Conservation (phyloP, 2,329 filamentous ascomycete genomes). For the Aspergillus chevalieri region DNA sequence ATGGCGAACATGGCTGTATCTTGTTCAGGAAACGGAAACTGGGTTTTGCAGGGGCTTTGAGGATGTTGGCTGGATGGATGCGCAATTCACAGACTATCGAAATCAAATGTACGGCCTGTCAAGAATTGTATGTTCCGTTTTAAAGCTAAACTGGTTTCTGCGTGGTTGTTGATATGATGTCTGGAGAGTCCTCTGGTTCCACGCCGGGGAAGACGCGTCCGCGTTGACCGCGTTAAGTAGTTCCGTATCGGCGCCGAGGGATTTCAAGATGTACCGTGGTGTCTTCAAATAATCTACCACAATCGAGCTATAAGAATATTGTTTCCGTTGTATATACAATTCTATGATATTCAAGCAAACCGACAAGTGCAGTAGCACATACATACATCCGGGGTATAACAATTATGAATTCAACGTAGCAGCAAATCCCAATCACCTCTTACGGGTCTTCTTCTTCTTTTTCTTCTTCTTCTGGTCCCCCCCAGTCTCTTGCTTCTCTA, state of each 20-base stretch:
- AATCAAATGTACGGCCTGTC: too few relatives aligned
- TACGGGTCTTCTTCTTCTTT: conserved; percentile 43
- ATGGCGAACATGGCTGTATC: conserved; percentile 29
- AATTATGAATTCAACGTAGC: background rate
- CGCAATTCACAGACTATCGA: background rate
- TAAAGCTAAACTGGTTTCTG: background rate
- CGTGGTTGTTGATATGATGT: background rate
- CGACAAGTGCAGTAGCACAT: background rate
- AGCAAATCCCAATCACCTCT: conserved; percentile 27
- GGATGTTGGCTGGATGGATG: background rate
- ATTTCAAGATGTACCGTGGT: background rate
- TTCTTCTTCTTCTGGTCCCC: conserved; percentile 44
- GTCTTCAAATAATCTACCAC: too few relatives aligned
- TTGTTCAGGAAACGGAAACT: background rate
- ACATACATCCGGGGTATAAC: conserved; percentile 11
- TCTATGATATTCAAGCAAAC: conserved; percentile 3
- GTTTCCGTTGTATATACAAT: background rate
- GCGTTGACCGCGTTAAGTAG: conserved; percentile 27
- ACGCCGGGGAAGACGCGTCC: conserved; percentile 18
- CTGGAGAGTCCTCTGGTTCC: background rate
- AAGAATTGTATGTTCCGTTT: background rate
- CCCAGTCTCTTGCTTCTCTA: conserved; percentile 25
- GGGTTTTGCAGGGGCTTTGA: background rate
- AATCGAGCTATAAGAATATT: background rate
- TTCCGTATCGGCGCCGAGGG: background rate